Base-by-base conservation (phyloP, 257 asterid species). In the Verbena officinalis region DNA sequence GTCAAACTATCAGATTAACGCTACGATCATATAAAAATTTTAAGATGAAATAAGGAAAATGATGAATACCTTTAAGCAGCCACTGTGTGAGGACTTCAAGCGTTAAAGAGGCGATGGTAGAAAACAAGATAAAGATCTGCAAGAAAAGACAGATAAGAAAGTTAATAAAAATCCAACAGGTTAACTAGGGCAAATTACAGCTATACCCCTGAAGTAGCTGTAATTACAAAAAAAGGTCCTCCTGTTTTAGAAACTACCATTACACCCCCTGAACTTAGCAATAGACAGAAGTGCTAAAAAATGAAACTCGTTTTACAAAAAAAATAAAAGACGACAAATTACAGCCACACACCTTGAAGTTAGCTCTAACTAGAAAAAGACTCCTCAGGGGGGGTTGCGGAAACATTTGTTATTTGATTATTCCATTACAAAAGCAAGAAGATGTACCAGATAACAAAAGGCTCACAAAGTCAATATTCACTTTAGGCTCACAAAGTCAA, bases 51-150 rank as follows among this genome's bases (percentile, higher is more conserved):
- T 9, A 27, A 56, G 20, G 23, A 40, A 62, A 50, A 58, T 4
- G 7, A 52, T 20, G 82, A 36, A 57, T 73, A 94, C 99, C 99
- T 86, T 83, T 86, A 59, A 88, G 81, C 39, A 94, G 72, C 74
- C 83, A 69, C 12, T 74, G 80, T 14, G 84, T 83, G 68, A 88
- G 70, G 74, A 82, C 75, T 82, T 91, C 88, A 51, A 94, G 87
- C 51, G 83, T 67, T 55, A 85, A 58, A 39, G 99, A 86, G 64
- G 64, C 54, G 4, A 69, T 55, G 54, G 83, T 59, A 34, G 99
- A 90, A 79, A 94, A 94, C 80, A 88, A 61, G 81, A 86, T 73
- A 80, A 94, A 94, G 50, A 94, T 86, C 99, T 94, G 93, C 77
- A 80, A 39, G 20, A 42, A 36, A 53, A 36, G 30, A 22, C 14